A percentile compares a stretch with the other conserved stretches of the same genome.
Conservation (phyloP, 306 rosid species). For the Casuarina glauca region DNA sequence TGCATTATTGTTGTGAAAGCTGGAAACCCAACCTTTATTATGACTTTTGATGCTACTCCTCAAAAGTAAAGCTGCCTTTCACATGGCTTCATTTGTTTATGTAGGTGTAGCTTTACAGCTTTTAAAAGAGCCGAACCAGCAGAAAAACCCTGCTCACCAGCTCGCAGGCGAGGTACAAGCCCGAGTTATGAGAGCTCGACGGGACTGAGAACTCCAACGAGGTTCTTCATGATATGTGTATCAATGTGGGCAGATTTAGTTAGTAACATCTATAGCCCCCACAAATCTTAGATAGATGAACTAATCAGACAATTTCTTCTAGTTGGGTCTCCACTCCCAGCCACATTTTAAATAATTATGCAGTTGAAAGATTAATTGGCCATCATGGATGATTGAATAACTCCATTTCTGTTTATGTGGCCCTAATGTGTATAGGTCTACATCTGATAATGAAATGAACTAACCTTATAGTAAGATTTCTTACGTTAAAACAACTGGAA, state of each 20-base stretch:
- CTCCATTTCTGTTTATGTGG: neutral
- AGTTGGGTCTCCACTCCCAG: neutral
- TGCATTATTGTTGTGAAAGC: constrained; percentile 55
- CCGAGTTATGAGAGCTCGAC: neutral
- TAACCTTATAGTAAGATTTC: neutral
- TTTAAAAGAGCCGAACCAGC: constrained; percentile 22
- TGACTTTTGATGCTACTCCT: constrained; percentile 40
- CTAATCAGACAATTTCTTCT: neutral
- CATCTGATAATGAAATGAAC: neutral
- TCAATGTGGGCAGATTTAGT: neutral
- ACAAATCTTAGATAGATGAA: neutral
- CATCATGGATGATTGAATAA: neutral
- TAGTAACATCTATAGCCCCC: neutral
- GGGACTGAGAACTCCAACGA: neutral
- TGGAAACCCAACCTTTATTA: constrained; percentile 30
- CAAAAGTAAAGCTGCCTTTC: constrained; percentile 59
- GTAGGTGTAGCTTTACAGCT: constrained; percentile 32
- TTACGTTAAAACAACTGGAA: neutral
- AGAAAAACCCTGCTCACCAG: constrained; percentile 32
- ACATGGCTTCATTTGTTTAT: constrained; percentile 62
- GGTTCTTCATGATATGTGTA: neutral
- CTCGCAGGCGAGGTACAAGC: neutral
- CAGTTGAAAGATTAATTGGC: neutral
- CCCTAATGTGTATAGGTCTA: neutral
- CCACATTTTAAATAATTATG: neutral